phyloP scores from a whole-genome alignment of 208 protist genomes.

The Trypanosoma avium region DNA sequence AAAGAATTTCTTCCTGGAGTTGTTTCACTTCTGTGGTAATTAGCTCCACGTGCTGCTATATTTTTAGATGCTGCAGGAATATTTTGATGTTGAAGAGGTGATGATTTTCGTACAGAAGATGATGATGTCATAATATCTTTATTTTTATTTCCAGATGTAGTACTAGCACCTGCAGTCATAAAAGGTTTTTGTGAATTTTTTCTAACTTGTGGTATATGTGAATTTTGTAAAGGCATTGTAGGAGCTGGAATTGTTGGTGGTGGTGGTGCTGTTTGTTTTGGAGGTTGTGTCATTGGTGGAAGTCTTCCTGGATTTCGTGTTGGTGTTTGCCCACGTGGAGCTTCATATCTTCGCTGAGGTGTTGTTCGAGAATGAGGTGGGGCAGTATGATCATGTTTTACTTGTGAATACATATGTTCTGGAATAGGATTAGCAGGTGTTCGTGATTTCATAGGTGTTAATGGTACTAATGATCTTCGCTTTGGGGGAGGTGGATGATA shows the following conservation, averaged over 20 bases:
- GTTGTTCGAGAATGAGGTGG: not conserved
- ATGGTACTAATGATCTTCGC: not conserved
- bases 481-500: not conserved
- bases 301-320: not conserved
- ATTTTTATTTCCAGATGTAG: not conserved
- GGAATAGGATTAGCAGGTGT: not conserved
- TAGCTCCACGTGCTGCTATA: not conserved
- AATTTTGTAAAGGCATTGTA: not conserved
- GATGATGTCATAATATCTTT: too few relatives aligned
- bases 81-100: not conserved
- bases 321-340: not conserved
- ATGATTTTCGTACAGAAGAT: not conserved
- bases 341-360: not conserved
- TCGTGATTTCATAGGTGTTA: not conserved
- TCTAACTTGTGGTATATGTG: not conserved
- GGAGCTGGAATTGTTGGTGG: not conserved
- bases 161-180: not conserved
- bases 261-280: too few relatives aligned
- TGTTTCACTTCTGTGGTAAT: not conserved
- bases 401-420: not conserved
- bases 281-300: not conserved
- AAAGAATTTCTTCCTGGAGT: not conserved
- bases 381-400: not conserved
- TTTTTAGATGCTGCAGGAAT: not conserved
- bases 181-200: not conserved